These are phyloP conservation scores for Coemansia sp. DNA, from an alignment of 192 early-diverging fungal genomes.

Conservation along the genomic window DNA sequence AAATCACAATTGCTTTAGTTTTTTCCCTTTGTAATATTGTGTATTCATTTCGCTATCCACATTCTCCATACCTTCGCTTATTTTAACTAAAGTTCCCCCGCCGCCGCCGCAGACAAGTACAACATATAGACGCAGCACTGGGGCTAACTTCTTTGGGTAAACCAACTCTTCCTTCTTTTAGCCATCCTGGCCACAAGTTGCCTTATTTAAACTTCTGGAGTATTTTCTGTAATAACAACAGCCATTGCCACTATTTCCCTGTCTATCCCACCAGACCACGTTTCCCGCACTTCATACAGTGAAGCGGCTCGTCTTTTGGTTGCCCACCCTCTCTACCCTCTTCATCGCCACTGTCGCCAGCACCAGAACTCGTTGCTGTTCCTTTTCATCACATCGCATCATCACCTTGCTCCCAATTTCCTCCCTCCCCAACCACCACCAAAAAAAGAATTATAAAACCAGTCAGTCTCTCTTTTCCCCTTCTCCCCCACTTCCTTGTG, in stretches of 20 bases:
- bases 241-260: neutral
- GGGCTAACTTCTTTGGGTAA: neutral
- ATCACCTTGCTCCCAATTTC: constrained; percentile 3
- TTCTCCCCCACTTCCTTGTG: neutral
- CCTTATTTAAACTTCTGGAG: neutral
- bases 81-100: no score
- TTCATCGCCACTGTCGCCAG: neutral
- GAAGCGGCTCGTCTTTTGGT: no score
- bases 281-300: neutral
- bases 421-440: constrained; percentile 1
- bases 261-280: no score
- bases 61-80: neutral
- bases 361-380: neutral
- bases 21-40: neutral
- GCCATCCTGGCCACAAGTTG: neutral
- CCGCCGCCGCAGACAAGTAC: neutral
- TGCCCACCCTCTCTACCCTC: neutral
- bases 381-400: neutral
- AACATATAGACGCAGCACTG: neutral
- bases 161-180: neutral
- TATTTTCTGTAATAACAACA: neutral
- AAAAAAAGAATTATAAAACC: neutral
- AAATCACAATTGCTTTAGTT: neutral
- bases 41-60: neutral
- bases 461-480: neutral